Base-by-base conservation (phyloP, 768 basidiomycete species). In the Russula brevipes region DNA sequence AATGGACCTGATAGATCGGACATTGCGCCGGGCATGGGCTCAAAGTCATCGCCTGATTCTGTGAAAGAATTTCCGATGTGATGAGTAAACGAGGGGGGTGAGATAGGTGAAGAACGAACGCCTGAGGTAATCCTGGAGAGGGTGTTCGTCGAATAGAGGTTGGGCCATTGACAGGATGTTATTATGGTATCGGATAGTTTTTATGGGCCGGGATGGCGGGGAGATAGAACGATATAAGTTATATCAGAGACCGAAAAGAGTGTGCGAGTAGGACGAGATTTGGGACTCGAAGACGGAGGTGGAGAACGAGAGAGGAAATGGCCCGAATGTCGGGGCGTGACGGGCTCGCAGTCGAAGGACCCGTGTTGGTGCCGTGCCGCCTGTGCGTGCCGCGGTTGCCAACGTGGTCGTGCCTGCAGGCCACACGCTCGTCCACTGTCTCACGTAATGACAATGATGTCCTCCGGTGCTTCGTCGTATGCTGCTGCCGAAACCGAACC, bases 31-130 rank as follows among this genome's bases (percentile, higher is more conserved):
- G 67, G 67, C 41, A 68, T 68, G 10, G 58, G 61, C 16, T 68
- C 61, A 19, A 66, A 55, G 39, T 44, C 55, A 31, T 68, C 67
- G 46, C 67, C 67, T 33, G 67, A 60, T 64, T 66, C 67, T 68
- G 55, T 45, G 57, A 42, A 46, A 35, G 11, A 8, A 9, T 36
- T 31, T 19, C 24, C 1, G 33, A n/a, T 14, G 39, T 45, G 55
- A 60, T 35, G 11, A 16, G 45, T 31, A 44, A 9, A 54, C 17
- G n/a, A 5, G 53, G 31, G 11, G 16, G n/a, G 38, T 36, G 7
- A 9, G 61, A 33, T 54, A 45, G 12, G 54, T 47, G 57, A 55
- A 39, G 54, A 17, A 61, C 67, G 19, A 45, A 68, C 67, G 67
- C 19, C 55, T 55, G 36, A 68, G 67, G 46, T 68, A 68, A 38